phyloP scores from a whole-genome alignment of 495 filamentous ascomycete genomes.

The Penicillium subrubescens region DNA sequence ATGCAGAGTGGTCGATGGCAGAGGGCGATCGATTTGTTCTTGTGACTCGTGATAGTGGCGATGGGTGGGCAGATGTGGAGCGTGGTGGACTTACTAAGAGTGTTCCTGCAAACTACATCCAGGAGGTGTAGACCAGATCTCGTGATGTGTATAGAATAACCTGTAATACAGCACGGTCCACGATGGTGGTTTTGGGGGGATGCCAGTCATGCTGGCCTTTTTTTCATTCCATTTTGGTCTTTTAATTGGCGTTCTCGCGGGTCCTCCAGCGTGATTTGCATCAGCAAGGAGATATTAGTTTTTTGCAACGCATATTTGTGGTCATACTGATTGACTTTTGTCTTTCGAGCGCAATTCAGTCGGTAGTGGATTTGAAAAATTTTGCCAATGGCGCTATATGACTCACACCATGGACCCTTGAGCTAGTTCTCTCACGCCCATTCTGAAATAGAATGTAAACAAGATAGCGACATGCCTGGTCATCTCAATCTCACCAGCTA shows the following conservation, averaged over 20 bases:
- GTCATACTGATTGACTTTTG: background rate
- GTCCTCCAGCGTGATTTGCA: constrained; percentile 24
- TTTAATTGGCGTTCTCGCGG: constrained; percentile 12
- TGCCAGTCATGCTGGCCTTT: constrained; percentile 7
- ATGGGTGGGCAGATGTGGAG: constrained; percentile 97
- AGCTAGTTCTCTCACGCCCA: background rate
- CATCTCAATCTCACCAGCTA: background rate
- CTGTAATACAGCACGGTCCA: constrained; percentile 4
- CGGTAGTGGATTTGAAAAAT: background rate
- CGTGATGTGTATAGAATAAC: constrained; percentile 10
- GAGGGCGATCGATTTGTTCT: constrained; percentile 93
- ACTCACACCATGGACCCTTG: background rate
- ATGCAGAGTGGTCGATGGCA: constrained; percentile 83
- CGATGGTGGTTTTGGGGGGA: background rate
- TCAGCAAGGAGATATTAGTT: constrained; percentile 26
- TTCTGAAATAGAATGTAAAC: background rate
- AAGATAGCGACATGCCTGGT: background rate
- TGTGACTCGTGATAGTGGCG: constrained; percentile 79
- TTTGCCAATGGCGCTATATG: background rate
- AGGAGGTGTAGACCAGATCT: constrained; percentile 55
- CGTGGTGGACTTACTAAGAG: constrained; percentile 86
- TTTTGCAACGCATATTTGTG: background rate
- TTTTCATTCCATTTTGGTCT: background rate
- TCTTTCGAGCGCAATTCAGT: background rate
- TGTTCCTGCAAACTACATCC: constrained; percentile 92